Evolutionary conservation across 1,284 basidiomycete species (phyloP).

Genomic region (Cryptococcus sp.): DNA sequence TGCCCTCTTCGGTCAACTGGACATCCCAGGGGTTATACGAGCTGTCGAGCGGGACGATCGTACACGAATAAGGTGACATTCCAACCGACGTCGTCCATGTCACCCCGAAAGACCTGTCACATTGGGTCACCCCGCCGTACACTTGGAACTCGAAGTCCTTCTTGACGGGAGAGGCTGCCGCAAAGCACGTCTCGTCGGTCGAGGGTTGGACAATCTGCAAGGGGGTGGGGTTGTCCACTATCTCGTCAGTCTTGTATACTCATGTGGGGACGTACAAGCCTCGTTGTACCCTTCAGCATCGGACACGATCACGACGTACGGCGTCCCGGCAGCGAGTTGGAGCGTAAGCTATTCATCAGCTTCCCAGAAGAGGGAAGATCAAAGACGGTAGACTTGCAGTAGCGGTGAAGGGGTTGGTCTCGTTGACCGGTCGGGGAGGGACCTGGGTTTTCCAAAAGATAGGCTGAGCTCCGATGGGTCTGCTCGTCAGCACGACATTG

Average conservation of each 20-base stretch:
- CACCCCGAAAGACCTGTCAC: conserved; percentile 1
- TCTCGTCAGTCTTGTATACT: background rate
- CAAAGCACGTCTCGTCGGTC: background rate
- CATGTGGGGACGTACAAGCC: background rate
- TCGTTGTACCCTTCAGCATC: conserved; percentile 2
- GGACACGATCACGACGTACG: conserved; percentile 2
- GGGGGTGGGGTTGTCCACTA: conserved; percentile 2
- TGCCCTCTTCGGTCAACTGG: background rate
- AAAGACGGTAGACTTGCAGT: no score
- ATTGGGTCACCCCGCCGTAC: conserved; percentile 1
- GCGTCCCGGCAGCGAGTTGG: conserved; percentile 1
- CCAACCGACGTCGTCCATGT: conserved; percentile 3
- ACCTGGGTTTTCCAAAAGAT: no score
- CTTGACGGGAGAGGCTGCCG: conserved; percentile 2
- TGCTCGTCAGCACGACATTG: no score
- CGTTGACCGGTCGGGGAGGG: no score
- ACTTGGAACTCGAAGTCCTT: conserved; percentile 9
- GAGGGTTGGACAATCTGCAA: conserved; percentile 5
- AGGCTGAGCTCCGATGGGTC: no score
- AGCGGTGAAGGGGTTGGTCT: no score
- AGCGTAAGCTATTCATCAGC: background rate
- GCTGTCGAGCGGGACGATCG: conserved; percentile 5
- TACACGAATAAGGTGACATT: conserved; percentile 3
- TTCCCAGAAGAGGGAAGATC: no score
- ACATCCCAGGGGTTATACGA: conserved; percentile 6